Percentiles rank a stretch among this genome's conserved stretches.
Evolutionary conservation across 2,329 filamentous ascomycete species (phyloP).

Genomic region (Paraconiothyrium sp.): DNA sequence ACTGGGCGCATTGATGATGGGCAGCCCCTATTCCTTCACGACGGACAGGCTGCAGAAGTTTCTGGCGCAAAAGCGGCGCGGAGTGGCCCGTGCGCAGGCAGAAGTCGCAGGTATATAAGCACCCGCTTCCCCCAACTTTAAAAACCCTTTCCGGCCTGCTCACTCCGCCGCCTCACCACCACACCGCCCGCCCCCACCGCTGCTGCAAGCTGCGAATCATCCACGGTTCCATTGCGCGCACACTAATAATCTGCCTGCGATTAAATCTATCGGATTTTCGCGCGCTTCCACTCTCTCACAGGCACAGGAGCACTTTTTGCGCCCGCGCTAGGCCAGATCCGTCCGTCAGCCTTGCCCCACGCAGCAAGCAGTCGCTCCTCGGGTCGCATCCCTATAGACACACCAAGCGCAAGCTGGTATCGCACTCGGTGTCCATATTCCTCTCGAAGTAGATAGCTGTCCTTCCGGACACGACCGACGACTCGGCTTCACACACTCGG

Average conservation of each 20-base stretch:
- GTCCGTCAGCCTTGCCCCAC: constrained; percentile 39
- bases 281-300: constrained; percentile 44
- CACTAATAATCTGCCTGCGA: constrained; percentile 40
- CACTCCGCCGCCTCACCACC: constrained; percentile 30
- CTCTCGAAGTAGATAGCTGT: constrained; percentile 37
- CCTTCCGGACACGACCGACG: constrained; percentile 36
- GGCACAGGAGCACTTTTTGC: constrained; percentile 33
- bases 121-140: constrained; percentile 34
- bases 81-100: constrained; percentile 21
- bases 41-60: constrained; percentile 29
- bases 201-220: constrained; percentile 39
- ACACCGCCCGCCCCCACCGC: constrained; percentile 33
- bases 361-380: constrained; percentile 25
- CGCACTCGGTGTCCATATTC: constrained; percentile 48
- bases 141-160: constrained; percentile 39
- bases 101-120: constrained; percentile 34
- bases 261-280: constrained; percentile 29
- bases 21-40: constrained; percentile 20
- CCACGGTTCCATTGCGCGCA: constrained; percentile 41
- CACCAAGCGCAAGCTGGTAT: constrained; percentile 55
- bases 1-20: constrained; percentile 15
- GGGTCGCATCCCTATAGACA: constrained; percentile 33
- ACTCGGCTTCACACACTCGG: constrained; percentile 46
- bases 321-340: constrained; percentile 43
- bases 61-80: constrained; percentile 38